Conservation (phyloP, 805 yeast genomes). For the Phaffomyces opuntiae region DNA sequence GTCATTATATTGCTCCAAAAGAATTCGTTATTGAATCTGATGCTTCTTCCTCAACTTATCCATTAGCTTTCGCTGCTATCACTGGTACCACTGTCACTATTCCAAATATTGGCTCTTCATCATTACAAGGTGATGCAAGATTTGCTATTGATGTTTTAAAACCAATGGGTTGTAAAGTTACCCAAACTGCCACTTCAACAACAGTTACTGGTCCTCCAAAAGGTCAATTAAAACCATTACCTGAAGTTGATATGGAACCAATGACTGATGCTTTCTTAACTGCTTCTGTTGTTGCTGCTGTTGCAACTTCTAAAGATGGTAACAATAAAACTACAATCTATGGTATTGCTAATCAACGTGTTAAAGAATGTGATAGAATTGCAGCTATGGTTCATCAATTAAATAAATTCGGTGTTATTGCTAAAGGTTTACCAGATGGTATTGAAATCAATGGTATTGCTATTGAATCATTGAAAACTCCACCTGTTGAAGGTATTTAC, state of each 20-base stretch:
- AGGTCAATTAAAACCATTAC: conserved; percentile 62
- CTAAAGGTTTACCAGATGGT: conserved; percentile 87
- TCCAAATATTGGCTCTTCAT: conserved; percentile 88
- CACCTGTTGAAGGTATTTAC: conserved; percentile 52
- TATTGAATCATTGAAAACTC: conserved; percentile 43
- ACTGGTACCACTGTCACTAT: conserved; percentile 89
- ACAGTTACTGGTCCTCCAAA: conserved; percentile 85
- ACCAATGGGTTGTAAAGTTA: conserved; percentile 93
- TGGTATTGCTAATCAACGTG: conserved; percentile 97
- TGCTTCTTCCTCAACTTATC: conserved; percentile 97
- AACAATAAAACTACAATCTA: conserved; percentile 62
- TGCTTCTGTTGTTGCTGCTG: conserved; percentile 96
- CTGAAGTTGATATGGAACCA: conserved; percentile 93
- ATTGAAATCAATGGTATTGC: conserved; percentile 74
- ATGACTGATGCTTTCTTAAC: conserved; percentile 99
- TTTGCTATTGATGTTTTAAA: conserved; percentile 88
- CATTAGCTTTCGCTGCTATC: conserved; percentile 94
- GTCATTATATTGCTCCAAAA: conserved; percentile 68
- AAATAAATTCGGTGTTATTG: conserved; percentile 82
- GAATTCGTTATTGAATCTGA: conserved; percentile 92
- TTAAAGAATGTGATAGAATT: conserved; percentile 94
- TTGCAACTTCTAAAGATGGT: conserved; percentile 48
- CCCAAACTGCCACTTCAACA: conserved; percentile 77
- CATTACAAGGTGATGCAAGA: conserved; percentile 95
- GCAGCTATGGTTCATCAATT: conserved; percentile 89